Base-by-base conservation (phyloP, 1,139 yeast species). In the Magnusiomyces sp. region DNA sequence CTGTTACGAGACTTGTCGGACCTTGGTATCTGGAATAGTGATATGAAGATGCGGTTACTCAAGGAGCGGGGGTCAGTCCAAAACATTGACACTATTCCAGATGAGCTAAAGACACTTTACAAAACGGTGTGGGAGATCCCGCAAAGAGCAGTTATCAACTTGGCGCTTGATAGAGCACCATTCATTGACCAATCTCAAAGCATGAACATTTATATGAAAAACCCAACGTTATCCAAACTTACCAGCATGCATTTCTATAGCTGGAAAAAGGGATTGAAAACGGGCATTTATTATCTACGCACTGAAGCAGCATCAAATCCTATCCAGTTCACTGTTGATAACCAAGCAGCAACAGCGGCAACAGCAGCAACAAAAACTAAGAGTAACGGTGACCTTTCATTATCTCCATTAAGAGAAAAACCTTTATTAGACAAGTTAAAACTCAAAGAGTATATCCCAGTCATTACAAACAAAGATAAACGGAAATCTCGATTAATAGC, bases 171-270 rank as follows among this genome's bases (percentile, higher is more conserved):
- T 64, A 79, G 98, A 62, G 85, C 92, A 44, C 88, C 95, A 31
- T 92, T 80, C 70, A 83, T 92, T 63, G 98, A 92, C 68, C 98
- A 92, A 69, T 86, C 94, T 56, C 97, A 92, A 71, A 81, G 94
- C 50, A 73, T 92, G 76, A 92, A 90, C 68, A 80, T 90, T 59
- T 85, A 86, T 71, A 74, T 90, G 67, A 81, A 78, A 65, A 79
- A 82, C 51, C 97, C 97, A 47, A 86, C 97, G 1, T 81, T 86
- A 81, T 95, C 95, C 55, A 90, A 90, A 67, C 75, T 92, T 58
- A 90, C 97, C n/a, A 79, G 90, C 61, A 90, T 90, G 94, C 97
- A 92, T 69, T 92, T 92, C 72, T 88, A 90, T 66, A 95, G 96
- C 43, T 92, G 97, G 97, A 83, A 83, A 69, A 85, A 83, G 73